Conservation (phyloP, 805 yeast species). For the Candida maris region DNA sequence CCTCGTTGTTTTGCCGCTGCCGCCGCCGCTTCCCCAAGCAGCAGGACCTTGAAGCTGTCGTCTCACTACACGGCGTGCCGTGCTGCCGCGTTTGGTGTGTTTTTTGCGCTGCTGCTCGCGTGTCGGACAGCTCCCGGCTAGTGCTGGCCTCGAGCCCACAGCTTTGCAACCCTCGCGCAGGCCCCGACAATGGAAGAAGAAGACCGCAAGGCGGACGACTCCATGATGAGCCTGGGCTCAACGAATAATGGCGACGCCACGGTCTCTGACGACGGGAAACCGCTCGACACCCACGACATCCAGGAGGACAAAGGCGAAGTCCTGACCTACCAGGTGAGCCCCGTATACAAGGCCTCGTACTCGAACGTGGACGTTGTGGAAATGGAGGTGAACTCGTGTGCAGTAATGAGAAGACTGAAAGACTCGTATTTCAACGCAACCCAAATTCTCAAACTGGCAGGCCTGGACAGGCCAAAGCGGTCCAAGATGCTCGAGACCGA, state of each 20-base stretch:
- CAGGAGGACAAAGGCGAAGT: slow-evolving; percentile 5
- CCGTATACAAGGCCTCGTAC: slow-evolving; percentile 56
- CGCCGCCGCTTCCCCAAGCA: too few species aligned
- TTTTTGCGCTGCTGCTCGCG: too few species aligned
- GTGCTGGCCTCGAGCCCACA: too few species aligned
- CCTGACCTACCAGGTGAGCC: slow-evolving; percentile 22
- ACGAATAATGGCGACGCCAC: neutral
- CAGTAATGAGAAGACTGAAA: slow-evolving; percentile 60
- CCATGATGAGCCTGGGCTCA: slow-evolving; percentile 3
- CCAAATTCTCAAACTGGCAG: slow-evolving; percentile 65
- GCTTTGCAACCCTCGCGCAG: too few species aligned
- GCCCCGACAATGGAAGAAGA: too few species aligned
- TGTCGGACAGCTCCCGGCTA: too few species aligned
- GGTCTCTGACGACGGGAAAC: neutral
- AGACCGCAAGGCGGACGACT: slow-evolving; percentile 3
- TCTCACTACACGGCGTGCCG: too few species aligned
- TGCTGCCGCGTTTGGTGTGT: too few species aligned
- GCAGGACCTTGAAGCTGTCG: too few species aligned
- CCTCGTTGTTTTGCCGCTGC: too few species aligned
- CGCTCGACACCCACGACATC: slow-evolving; percentile 1
- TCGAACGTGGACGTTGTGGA: slow-evolving; percentile 60
- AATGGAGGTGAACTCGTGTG: slow-evolving; percentile 55
- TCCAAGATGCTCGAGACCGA: slow-evolving; percentile 63
- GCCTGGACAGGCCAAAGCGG: slow-evolving; percentile 60
- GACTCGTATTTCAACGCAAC: slow-evolving; percentile 73